Evolutionary conservation across 2,329 filamentous ascomycete species (phyloP), one percentile per base, ranked within the genome.

Genomic region (Sordariomycetes sp.): DNA sequence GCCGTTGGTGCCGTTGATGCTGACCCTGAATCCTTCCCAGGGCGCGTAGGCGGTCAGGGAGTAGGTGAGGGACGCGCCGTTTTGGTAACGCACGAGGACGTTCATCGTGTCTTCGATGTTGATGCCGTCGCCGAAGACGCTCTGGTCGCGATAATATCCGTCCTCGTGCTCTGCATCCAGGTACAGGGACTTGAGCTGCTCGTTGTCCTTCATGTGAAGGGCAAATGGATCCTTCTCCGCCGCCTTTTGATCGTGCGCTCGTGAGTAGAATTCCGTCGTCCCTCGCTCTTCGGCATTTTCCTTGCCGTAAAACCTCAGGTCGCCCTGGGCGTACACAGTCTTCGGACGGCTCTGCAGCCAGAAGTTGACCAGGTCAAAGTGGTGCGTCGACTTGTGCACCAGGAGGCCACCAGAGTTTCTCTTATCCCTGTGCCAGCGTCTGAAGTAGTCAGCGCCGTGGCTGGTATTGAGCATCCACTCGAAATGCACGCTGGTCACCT

Each of bases 101-200:
- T 63, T 72, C 72, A 79, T 75, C 0, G 73, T 79, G 44, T 79
- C 75, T 48, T 79, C 74, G 38, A 79, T 79, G 42, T 62, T 76
- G 36, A 79, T 76, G 2, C 75, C 75, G 39, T 79, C 75, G 0
- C 70, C 63, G 35, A 79, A 79, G 1, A 77, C 72, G 42, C 66
- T 75, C 50, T 77, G 74, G 44, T 79, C 75, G 1, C 75, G 66
- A 39, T 71, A 64, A 43, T 79, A 79, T 12, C 63, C 63, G 42
- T 79, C 75, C 45, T 79, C 75, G 37, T 78, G 67, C 58, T 79
- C 75, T 0, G 75, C 74, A 23, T 77, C 72, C 0, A 75, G 62
- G 39, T 78, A 79, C 61, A 78, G 63, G 4, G 61, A 64, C 54
- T 71, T 75, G 16, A 79, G 53, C 41, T 72, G 66, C 11, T 60